Base-by-base conservation (phyloP, 2,329 filamentous ascomycete species). In the Paecilomyces formosus region DNA sequence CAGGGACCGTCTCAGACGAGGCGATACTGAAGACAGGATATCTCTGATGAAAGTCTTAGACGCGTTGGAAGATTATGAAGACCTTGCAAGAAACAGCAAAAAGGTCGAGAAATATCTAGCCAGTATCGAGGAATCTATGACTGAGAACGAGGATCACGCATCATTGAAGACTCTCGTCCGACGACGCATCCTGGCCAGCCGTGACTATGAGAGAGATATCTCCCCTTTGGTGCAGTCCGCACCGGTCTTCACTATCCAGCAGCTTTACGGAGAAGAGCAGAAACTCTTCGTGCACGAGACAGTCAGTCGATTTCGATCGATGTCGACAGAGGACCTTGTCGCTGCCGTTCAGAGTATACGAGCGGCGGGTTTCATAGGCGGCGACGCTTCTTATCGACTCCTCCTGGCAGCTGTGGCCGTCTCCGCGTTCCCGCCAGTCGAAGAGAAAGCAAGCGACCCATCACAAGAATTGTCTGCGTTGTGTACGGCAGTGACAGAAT, bases 31-130 rank as follows among this genome's bases (percentile, higher is more conserved):
- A 26, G 70, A 31, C 9, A 54, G 12, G 2, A 66, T 74, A 26
- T 70, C 68, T 7, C 61, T 76, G 15, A 71, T 71, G 28, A 74
- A 74, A 55, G 70, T 68, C 11, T 65, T 76, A 24, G 72, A 73
- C 65, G 68, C 71, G 12, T 61, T 76, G 49, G 74, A 76, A 57
- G 70, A 74, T 39, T 74, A 77, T 58, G 72, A 74, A 59, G 73
- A 76, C 55, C 60, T 76, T 18, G 66, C 68, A 5, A 64, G 63
- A 21, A 67, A 68, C 35, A 70, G 71, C 57, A 64, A 65, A 15
- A 71, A 75, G 28, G 70, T 71, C 11, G 70, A 69, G 13, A 73
- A 73, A 45, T 69, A 68, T 57, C 52, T 76, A 31, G 64, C 64
- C 45, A 73, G 74, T 62, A 70, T 75, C 35, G 71, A 62, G 30